Evolutionary conservation across 306 rosid genomes (phyloP).

Genomic region (Trifolium pratense): DNA sequence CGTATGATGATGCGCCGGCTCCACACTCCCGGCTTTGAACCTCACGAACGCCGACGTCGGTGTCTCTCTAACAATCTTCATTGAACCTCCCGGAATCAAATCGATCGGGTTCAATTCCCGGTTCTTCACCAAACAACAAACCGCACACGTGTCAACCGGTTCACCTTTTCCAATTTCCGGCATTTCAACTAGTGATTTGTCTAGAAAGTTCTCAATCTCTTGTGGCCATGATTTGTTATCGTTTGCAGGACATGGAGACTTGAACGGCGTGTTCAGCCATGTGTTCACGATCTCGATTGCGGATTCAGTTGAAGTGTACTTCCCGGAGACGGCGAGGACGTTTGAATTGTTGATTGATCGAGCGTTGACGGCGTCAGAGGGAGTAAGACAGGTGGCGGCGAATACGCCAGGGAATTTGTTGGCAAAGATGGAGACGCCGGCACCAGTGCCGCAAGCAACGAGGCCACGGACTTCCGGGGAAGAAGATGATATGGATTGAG

Average conservation of each 20-base stretch:
- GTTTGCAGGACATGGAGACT: slow-evolving; percentile 72
- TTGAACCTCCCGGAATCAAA: slow-evolving; percentile 78
- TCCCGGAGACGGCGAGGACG: slow-evolving; percentile 88
- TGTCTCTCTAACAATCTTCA: slow-evolving; percentile 80
- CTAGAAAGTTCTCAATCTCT: slow-evolving; percentile 63
- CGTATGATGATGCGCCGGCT: slow-evolving; percentile 92
- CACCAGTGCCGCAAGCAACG: slow-evolving; percentile 88
- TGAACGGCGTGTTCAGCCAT: slow-evolving; percentile 84
- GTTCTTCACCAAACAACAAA: slow-evolving; percentile 74
- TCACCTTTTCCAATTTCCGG: slow-evolving; percentile 55
- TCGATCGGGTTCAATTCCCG: slow-evolving; percentile 70
- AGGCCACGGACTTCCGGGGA: slow-evolving; percentile 61
- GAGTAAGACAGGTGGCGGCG: slow-evolving; percentile 70
- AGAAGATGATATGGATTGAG: slow-evolving; percentile 52
- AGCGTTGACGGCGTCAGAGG: slow-evolving; percentile 69
- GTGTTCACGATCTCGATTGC: slow-evolving; percentile 65
- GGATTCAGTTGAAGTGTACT: slow-evolving; percentile 57
- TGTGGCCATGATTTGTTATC: slow-evolving; percentile 69
- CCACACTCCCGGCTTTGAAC: slow-evolving; percentile 84
- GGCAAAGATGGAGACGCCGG: slow-evolving; percentile 88
- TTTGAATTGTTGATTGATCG: slow-evolving; percentile 90
- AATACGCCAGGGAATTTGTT: slow-evolving; percentile 82
- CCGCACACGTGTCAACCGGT: slow-evolving; percentile 49
- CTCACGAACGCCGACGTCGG: slow-evolving; percentile 86
- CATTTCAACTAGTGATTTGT: slow-evolving; percentile 65